These are phyloP conservation scores for Coemansia sp. DNA, from an alignment of 192 early-diverging fungal genomes.

Conservation along the genomic window DNA sequence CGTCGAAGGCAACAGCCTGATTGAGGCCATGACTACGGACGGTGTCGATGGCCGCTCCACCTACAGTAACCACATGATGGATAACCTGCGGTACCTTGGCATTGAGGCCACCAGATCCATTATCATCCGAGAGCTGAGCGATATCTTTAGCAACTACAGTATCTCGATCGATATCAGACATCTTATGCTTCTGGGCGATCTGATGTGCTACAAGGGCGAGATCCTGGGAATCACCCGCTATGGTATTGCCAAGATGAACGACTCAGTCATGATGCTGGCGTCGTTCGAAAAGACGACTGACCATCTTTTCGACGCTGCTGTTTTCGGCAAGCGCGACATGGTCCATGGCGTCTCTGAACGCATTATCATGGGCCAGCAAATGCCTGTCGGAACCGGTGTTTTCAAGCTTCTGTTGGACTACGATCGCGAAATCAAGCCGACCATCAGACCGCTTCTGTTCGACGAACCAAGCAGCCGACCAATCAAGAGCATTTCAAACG, in stretches of 20 bases:
- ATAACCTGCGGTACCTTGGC: slow-evolving; percentile 84
- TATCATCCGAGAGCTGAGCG: slow-evolving; percentile 86
- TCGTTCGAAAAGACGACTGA: slow-evolving; percentile 99
- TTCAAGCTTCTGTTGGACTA: slow-evolving; percentile 85
- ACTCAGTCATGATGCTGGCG: slow-evolving; percentile 97
- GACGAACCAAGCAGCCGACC: slow-evolving; percentile 50
- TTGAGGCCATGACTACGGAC: slow-evolving; percentile 93
- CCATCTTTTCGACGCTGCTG: slow-evolving; percentile 96
- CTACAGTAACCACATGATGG: slow-evolving; percentile 90
- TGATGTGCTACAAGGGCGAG: slow-evolving; percentile 99
- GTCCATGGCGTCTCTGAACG: slow-evolving; percentile 97
- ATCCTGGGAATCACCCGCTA: slow-evolving; percentile 97
- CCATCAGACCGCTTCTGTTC: slow-evolving; percentile 63
- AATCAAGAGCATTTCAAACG: not conserved
- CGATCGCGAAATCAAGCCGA: slow-evolving; percentile 61
- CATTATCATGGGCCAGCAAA: slow-evolving; percentile 99
- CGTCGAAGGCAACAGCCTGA: slow-evolving; percentile 93
- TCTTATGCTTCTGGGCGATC: slow-evolving; percentile 93
- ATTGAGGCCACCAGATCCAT: slow-evolving; percentile 93
- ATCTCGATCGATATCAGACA: slow-evolving; percentile 96
- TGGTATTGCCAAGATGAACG: slow-evolving; percentile 99
- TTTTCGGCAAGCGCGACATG: slow-evolving; percentile 90
- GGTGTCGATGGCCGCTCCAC: slow-evolving; percentile 81
- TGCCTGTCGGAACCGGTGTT: slow-evolving; percentile 94
- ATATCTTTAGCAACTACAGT: slow-evolving; percentile 83